phyloP scores from a whole-genome alignment of 345 rosid genomes.

The Excoecaria agallocha region DNA sequence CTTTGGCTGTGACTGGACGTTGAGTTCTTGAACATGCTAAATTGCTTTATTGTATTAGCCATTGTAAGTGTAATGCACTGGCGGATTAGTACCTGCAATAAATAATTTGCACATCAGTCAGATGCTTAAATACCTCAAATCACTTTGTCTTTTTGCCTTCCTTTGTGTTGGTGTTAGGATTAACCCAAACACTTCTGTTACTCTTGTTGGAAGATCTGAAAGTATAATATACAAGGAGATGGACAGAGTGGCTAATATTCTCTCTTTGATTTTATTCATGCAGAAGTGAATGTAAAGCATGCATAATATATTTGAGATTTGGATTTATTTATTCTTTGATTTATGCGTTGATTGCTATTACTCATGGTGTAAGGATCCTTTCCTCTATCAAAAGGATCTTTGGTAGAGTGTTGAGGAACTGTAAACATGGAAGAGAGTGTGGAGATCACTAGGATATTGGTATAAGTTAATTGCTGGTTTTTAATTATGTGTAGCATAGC shows the following conservation, averaged over 20 bases:
- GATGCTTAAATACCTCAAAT: background rate
- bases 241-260: background rate
- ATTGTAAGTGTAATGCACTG: background rate
- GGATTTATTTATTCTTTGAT: background rate
- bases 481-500: background rate
- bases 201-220: background rate
- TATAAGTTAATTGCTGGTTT: background rate
- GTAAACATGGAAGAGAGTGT: background rate
- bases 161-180: background rate
- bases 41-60: no score
- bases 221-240: background rate
- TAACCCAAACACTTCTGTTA: background rate
- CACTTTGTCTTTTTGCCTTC: background rate
- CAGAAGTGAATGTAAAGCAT: background rate
- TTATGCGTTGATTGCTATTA: no score
- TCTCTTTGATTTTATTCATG: background rate
- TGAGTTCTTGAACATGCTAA: no score
- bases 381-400: no score
- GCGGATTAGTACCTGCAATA: background rate
- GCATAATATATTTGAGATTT: background rate
- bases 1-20: no score
- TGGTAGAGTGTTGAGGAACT: no score
- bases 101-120: background rate
- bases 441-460: background rate
- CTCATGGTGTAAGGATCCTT: background rate